Evolutionary conservation across 805 yeast genomes (phyloP).

Genomic region (Metschnikowia peoriensis): DNA sequence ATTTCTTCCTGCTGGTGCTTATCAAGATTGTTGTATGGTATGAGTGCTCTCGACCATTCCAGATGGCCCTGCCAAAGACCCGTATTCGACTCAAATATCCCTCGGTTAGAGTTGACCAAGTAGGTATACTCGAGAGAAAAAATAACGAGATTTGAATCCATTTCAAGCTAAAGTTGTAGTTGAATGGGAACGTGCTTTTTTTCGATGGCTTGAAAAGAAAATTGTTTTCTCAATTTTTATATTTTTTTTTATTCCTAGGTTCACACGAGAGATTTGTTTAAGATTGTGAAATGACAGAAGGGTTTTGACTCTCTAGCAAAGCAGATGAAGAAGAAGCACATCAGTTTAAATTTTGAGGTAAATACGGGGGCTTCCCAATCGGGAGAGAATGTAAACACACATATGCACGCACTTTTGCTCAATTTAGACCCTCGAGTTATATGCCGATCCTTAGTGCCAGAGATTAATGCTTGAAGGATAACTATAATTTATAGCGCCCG

Average conservation of each 20-base stretch:
- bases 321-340: background rate
- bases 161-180: background rate
- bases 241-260: background rate
- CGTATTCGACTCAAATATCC: conserved; percentile 27
- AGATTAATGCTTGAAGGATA: too few relatives aligned
- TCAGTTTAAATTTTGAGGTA: background rate
- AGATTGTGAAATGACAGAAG: too few relatives aligned
- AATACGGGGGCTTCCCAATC: conserved; percentile 1
- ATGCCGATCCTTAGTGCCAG: too few relatives aligned
- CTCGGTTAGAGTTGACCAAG: conserved; percentile 20
- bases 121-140: conserved; percentile 30
- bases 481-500: too few relatives aligned
- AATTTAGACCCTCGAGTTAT: too few relatives aligned
- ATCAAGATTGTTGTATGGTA: conserved; percentile 15
- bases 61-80: conserved; percentile 34
- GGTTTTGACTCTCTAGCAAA: background rate
- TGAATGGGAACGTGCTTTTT: background rate
- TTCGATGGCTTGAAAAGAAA: background rate
- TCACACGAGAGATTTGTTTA: too few relatives aligned
- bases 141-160: conserved; percentile 22
- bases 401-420: conserved; percentile 6
- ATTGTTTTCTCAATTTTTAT: background rate
- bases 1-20: conserved; percentile 10
- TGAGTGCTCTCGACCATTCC: conserved; percentile 16
- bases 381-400: conserved; percentile 5